A percentile compares a stretch with the other conserved stretches of the same genome.
phyloP scores from a whole-genome alignment of 352 stramenopile species.

The Aphanomyces stellatus region DNA sequence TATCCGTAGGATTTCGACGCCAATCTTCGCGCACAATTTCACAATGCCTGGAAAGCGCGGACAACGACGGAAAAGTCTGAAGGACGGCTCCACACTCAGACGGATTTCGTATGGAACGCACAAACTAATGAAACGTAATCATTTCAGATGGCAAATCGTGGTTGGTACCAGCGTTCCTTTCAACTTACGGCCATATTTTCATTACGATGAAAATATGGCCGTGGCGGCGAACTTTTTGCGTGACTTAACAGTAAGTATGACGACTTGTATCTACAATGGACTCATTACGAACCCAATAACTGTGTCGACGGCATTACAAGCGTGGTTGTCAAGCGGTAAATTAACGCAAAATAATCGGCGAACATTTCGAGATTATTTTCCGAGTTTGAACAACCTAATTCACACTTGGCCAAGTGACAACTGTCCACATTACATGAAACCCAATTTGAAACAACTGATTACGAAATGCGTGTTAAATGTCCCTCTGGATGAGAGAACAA shows the following conservation, averaged over 20 bases:
- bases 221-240: too few species aligned
- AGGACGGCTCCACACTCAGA: too few species aligned
- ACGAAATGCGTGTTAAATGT: background rate
- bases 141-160: too few species aligned
- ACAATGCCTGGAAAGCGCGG: too few species aligned
- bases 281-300: background rate
- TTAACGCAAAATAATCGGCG: background rate
- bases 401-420: background rate
- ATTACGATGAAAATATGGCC: too few species aligned
- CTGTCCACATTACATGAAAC: background rate
- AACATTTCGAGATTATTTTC: background rate
- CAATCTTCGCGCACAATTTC: too few species aligned
- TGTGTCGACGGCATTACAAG: background rate
- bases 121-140: too few species aligned
- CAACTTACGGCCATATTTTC: too few species aligned
- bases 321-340: background rate
- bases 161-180: too few species aligned
- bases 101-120: too few species aligned
- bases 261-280: background rate
- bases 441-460: background rate
- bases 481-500: background rate
- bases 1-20: background rate
- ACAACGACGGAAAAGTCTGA: too few species aligned
- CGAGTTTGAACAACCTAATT: background rate
- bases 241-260: background rate